Percentiles rank a stretch among this genome's conserved stretches.
Evolutionary conservation across 352 stramenopile species (phyloP).

Genomic region (Pythium rhizo-oryzae): DNA sequence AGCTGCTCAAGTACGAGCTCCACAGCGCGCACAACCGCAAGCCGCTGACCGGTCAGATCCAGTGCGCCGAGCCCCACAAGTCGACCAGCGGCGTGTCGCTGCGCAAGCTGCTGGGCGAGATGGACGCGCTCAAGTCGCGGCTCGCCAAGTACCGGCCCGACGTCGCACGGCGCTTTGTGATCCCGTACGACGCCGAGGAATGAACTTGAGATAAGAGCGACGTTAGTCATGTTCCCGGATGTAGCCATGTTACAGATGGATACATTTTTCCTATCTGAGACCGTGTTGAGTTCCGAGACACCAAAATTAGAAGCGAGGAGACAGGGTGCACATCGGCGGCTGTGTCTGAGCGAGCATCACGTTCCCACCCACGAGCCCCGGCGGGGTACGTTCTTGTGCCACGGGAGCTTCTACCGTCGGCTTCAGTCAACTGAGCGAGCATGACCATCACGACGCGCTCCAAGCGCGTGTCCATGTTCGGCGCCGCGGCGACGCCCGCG

Average conservation of each 20-base stretch:
- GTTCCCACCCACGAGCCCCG: not conserved
- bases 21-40: constrained; percentile 35
- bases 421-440: not conserved
- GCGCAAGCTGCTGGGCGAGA: constrained; percentile 49
- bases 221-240: constrained; percentile 16
- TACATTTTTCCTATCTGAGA: not conserved
- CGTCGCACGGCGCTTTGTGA: constrained; percentile 50
- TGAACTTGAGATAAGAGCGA: not conserved
- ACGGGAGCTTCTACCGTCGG: not conserved
- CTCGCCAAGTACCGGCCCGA: constrained; percentile 62
- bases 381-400: no score
- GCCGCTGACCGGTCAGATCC: constrained; percentile 37
- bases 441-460: constrained; percentile 85
- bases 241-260: constrained; percentile 13
- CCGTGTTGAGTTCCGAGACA: not conserved
- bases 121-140: constrained; percentile 43
- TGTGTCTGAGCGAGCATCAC: no score
- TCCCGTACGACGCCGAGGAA: constrained; percentile 36
- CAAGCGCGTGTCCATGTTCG: constrained; percentile 71
- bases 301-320: not conserved
- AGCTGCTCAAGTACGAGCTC: constrained; percentile 69
- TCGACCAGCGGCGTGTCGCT: constrained; percentile 47
- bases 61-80: constrained; percentile 59
- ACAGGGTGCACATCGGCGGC: not conserved
- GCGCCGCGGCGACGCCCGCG: constrained; percentile 43